A percentile compares a stretch with the other conserved stretches of the same genome.
Evolutionary conservation across 2,329 filamentous ascomycete genomes (phyloP).

Genomic region (Ophiostoma novo-ulmi): DNA sequence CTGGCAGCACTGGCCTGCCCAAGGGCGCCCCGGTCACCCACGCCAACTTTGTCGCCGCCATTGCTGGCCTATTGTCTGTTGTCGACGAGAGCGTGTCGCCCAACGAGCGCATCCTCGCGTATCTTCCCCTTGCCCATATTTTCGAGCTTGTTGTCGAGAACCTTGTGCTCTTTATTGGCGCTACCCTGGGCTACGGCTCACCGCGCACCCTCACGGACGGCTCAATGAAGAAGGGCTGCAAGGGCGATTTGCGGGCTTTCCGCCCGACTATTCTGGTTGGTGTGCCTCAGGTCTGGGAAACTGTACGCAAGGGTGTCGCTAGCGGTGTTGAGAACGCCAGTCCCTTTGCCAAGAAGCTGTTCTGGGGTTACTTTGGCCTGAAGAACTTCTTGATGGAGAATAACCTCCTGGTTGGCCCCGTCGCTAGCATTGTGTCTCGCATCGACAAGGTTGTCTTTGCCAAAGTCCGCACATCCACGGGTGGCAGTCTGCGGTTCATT

Average conservation of each 20-base stretch:
- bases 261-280: constrained; percentile 85
- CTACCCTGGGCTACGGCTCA: constrained; percentile 88
- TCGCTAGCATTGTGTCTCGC: constrained; percentile 47
- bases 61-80: constrained; percentile 74
- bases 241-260: constrained; percentile 90
- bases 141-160: constrained; percentile 97
- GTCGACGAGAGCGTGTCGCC: constrained; percentile 74
- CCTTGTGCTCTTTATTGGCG: constrained; percentile 80
- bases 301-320: constrained; percentile 89
- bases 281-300: constrained; percentile 96
- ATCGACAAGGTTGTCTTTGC: constrained; percentile 83
- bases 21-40: constrained; percentile 86
- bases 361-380: constrained; percentile 60
- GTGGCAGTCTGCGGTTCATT: constrained; percentile 79
- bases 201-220: constrained; percentile 80
- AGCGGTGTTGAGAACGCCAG: constrained; percentile 68
- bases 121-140: constrained; percentile 91
- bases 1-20: constrained; percentile 80
- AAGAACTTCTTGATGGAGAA: constrained; percentile 55
- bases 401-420: constrained; percentile 49
- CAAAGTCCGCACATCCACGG: constrained; percentile 85
- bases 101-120: constrained; percentile 76
- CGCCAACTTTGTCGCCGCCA: constrained; percentile 70
- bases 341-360: constrained; percentile 67
- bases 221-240: constrained; percentile 75